Conservation (phyloP, 257 asterid genomes). For the Penstemon davidsonii region DNA sequence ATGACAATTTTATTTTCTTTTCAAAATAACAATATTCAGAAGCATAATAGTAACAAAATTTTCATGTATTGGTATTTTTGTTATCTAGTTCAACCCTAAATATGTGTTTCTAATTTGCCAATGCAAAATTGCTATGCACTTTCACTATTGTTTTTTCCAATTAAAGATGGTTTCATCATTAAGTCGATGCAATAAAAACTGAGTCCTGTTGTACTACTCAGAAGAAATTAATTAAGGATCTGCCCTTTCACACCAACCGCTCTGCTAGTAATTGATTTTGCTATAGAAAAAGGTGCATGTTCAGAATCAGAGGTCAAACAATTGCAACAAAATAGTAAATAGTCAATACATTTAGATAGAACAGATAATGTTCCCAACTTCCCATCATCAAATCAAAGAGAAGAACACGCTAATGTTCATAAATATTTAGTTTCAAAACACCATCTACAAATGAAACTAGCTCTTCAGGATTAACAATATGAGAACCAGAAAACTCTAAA, state of each 20-base stretch:
- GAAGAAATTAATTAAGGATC: slow-evolving; percentile 25
- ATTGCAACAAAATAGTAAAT: slow-evolving; percentile 17
- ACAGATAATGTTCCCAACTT: not conserved
- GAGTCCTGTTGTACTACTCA: not conserved
- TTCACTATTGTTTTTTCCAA: too few relatives aligned
- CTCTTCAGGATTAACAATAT: slow-evolving; percentile 48
- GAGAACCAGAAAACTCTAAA: slow-evolving; percentile 29
- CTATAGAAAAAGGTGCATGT: slow-evolving; percentile 24
- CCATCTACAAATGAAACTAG: slow-evolving; percentile 53
- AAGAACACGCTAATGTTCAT: not conserved
- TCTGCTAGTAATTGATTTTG: not conserved
- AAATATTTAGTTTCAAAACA: slow-evolving; percentile 34
- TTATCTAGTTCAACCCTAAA: too few relatives aligned
- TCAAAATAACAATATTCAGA: too few relatives aligned
- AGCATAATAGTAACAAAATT: too few relatives aligned
- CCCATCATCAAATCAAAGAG: too few relatives aligned
- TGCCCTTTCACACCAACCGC: slow-evolving; percentile 12
- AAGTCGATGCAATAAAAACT: not conserved
- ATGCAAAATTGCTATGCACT: too few relatives aligned
- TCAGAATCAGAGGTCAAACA: slow-evolving; percentile 22
- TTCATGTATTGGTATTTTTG: too few relatives aligned
- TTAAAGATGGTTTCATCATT: too few relatives aligned
- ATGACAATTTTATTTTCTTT: too few relatives aligned
- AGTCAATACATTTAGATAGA: slow-evolving; percentile 21
- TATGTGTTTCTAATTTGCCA: too few relatives aligned